These are phyloP conservation scores for Jaapia argillacea DNA, from an alignment of 768 basidiomycete genomes.

Conservation along the genomic window DNA sequence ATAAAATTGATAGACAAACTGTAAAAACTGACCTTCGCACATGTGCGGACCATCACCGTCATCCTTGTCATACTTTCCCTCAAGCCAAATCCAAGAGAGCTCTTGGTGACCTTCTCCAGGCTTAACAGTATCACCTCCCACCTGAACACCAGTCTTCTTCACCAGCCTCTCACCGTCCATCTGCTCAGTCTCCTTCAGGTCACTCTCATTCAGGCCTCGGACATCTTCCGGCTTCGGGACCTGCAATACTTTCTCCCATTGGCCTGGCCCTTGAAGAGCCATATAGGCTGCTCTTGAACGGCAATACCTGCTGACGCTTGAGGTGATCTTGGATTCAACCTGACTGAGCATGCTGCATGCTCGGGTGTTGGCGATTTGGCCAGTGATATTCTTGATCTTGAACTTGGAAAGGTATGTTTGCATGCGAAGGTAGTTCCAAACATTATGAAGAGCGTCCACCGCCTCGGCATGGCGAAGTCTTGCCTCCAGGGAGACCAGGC, in stretches of 20 bases:
- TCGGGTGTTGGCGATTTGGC: slow-evolving; percentile 5
- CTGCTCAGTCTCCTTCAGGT: not conserved
- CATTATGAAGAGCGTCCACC: slow-evolving; percentile 2
- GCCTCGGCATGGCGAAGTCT: slow-evolving; percentile 7
- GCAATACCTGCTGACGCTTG: not conserved
- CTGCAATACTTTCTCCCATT: not conserved
- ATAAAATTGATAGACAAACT: too few relatives aligned
- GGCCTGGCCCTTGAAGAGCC: not conserved
- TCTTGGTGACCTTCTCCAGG: too few relatives aligned
- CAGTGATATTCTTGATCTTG: slow-evolving; percentile 3
- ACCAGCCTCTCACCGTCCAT: not conserved
- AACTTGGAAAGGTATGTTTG: slow-evolving; percentile 1
- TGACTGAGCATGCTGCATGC: slow-evolving; percentile 1
- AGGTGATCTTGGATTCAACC: not conserved
- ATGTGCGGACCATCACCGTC: too few relatives aligned
- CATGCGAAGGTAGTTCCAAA: slow-evolving; percentile 5
- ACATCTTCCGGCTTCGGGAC: not conserved
- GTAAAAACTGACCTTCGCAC: too few relatives aligned
- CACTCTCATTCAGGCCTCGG: not conserved
- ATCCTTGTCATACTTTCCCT: too few relatives aligned
- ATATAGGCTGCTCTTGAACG: not conserved
- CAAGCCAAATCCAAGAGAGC: too few relatives aligned
- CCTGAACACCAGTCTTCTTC: too few relatives aligned
- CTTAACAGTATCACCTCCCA: too few relatives aligned
- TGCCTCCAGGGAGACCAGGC: not conserved